phyloP scores from a whole-genome alignment of 2,329 filamentous ascomycete genomes.

The Trichoderma gracile region DNA sequence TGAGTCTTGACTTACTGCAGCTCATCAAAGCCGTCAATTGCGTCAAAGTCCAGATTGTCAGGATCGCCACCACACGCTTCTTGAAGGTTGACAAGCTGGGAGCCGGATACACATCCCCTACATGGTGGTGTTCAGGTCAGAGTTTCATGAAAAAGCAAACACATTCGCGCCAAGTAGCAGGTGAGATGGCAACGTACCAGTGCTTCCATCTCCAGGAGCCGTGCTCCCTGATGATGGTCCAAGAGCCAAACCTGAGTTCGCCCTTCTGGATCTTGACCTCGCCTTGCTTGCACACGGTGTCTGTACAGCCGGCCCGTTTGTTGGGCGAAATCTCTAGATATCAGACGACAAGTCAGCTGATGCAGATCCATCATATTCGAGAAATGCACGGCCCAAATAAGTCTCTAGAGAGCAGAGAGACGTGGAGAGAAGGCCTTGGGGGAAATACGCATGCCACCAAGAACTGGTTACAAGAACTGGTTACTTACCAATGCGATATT shows the following conservation, averaged over 20 bases:
- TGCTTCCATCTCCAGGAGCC: conserved; percentile 78
- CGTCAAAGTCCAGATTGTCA: conserved; percentile 59
- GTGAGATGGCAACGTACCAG: conserved; percentile 60
- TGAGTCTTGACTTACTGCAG: conserved; percentile 48
- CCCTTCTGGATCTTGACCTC: conserved; percentile 74
- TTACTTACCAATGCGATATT: conserved; percentile 50
- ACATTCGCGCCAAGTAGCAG: background rate
- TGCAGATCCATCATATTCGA: background rate
- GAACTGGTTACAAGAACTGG: too few species aligned
- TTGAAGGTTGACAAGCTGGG: conserved; percentile 66
- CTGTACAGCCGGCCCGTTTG: conserved; percentile 73
- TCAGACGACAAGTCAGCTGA: background rate
- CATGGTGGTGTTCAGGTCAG: background rate
- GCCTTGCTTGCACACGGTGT: conserved; percentile 69
- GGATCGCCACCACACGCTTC: conserved; percentile 49
- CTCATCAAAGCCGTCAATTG: conserved; percentile 81
- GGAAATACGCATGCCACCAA: background rate
- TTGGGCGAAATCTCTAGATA: conserved; percentile 68
- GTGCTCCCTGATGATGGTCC: conserved; percentile 63
- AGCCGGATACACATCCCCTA: conserved; percentile 88
- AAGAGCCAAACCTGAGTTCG: conserved; percentile 73
- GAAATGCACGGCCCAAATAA: background rate
- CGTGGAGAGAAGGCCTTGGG: background rate
- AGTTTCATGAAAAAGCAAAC: background rate
- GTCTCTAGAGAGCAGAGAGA: background rate